Evolutionary conservation across 352 stramenopile genomes (phyloP), one percentile per base, ranked within the genome.

Genomic region (Blastocystis sp.): DNA sequence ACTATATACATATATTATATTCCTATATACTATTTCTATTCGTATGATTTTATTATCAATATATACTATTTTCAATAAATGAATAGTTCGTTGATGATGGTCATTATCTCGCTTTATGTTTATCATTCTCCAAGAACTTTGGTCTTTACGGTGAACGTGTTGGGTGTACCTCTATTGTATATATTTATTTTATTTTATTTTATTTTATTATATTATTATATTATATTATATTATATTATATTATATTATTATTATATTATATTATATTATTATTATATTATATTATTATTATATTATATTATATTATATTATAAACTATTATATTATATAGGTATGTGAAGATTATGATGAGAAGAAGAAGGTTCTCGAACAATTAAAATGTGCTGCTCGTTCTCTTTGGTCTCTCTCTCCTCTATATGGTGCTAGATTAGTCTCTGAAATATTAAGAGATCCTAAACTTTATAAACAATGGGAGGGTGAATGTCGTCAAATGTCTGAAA

Each of bases 41-140:
- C n/a, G n/a, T n/a, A n/a, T n/a, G n/a, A n/a, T n/a, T n/a, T n/a
- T n/a, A n/a, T n/a, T n/a, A n/a, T n/a, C n/a, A n/a, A n/a, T n/a
- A n/a, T n/a, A n/a, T n/a, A n/a, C n/a, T n/a, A n/a, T n/a, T n/a
- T n/a, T n/a, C n/a, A n/a, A n/a, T n/a, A n/a, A n/a, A n/a, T n/a
- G n/a, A n/a, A n/a, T n/a, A n/a, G 73, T 98, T 99, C 73, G 91
- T 96, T 4, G 82, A 91, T 54, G 84, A 96, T 58, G 92, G 92
- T 28, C 88, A 97, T 77, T 83, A 91, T 55, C 77, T 98, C 67
- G 70, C 89, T 7, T 72, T 97, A 43, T 83, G 83, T 31, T 90
- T 98, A 77, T 94, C 81, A 66, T 99, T 95, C 74, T 90, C 88
- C 34, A 99, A 99, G 77, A 99, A 99, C 82, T 98, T 99, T 72